These are phyloP conservation scores for Plasmodium gonderi DNA, from an alignment of 169 alveolate genomes.

Conservation along the genomic window DNA sequence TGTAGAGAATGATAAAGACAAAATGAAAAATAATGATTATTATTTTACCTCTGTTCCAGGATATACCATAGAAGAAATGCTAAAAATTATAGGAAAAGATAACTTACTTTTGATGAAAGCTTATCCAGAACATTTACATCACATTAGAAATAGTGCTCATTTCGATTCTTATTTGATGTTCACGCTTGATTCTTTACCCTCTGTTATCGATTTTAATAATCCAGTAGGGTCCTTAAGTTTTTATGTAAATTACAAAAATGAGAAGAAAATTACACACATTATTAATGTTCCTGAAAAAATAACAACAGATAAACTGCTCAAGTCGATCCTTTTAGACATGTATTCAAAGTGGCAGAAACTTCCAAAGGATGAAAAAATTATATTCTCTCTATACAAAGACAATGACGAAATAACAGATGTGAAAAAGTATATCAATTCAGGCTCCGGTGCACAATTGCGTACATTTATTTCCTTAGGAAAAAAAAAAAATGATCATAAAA, in stretches of 20 bases:
- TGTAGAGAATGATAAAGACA: slow-evolving; percentile 32
- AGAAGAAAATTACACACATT: slow-evolving; percentile 50
- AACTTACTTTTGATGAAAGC: slow-evolving; percentile 44
- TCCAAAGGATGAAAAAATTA: slow-evolving; percentile 58
- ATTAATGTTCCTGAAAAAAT: slow-evolving; percentile 55
- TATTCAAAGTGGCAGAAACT: slow-evolving; percentile 55
- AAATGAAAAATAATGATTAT: slow-evolving; percentile 4
- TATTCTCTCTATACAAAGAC: slow-evolving; percentile 7
- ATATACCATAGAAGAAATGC: slow-evolving; percentile 48
- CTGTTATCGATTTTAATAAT: slow-evolving; percentile 43
- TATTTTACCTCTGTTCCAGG: slow-evolving; percentile 41
- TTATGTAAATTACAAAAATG: slow-evolving; percentile 53
- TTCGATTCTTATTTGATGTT: slow-evolving; percentile 22
- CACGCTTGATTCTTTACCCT: slow-evolving; percentile 29
- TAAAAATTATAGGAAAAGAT: slow-evolving; percentile 10
- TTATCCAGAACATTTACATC: slow-evolving; percentile 39
- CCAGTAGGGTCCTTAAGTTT: slow-evolving; percentile 38
- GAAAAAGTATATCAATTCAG: slow-evolving; percentile 22
- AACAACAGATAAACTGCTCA: slow-evolving; percentile 38
- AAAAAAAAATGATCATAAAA: neutral
- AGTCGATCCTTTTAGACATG: slow-evolving; percentile 33
- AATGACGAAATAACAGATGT: slow-evolving; percentile 40
- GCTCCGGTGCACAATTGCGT: slow-evolving; percentile 26
- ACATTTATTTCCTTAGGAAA: slow-evolving; percentile 22
- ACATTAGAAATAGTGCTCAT: slow-evolving; percentile 20